Evolutionary conservation across 208 protist species (phyloP).

Genomic region (Acanthamoeba healyi): DNA sequence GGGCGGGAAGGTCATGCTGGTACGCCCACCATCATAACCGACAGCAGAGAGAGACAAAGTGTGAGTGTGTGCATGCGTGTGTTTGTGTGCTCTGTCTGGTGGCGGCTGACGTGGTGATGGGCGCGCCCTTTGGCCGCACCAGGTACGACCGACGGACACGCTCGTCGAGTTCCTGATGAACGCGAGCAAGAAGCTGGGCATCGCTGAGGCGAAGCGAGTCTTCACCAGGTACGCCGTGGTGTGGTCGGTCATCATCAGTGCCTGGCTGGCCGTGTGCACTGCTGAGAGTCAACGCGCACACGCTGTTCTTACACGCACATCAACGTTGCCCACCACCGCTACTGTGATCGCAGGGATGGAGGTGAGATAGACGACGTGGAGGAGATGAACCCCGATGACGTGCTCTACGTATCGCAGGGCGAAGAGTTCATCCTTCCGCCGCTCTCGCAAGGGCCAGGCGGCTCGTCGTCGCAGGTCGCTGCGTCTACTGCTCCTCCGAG

Average conservation of each 20-base stretch:
- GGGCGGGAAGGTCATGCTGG: constrained; percentile 10
- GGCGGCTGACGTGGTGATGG: no score
- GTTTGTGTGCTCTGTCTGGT: background rate
- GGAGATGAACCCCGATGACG: constrained; percentile 17
- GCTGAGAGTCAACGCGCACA: no score
- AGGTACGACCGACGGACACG: background rate
- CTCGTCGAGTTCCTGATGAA: background rate
- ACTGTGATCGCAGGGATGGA: background rate
- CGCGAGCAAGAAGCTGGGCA: constrained; percentile 14
- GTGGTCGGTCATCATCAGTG: background rate
- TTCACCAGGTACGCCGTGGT: constrained; percentile 16
- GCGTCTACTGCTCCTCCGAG: no score
- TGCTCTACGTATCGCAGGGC: constrained; percentile 18
- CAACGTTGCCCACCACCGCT: no score
- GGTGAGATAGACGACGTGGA: constrained; percentile 43
- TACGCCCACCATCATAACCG: background rate
- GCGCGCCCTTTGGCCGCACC: no score
- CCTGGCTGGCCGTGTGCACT: background rate
- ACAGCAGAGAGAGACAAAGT: background rate
- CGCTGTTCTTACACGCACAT: no score
- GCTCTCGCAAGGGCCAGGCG: no score
- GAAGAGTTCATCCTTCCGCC: constrained; percentile 38
- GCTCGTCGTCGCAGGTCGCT: no score
- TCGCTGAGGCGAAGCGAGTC: background rate
- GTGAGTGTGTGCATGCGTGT: no score